Conservation (phyloP, 192 early-diverging fungal species). For the Cladochytrium replicatum region DNA sequence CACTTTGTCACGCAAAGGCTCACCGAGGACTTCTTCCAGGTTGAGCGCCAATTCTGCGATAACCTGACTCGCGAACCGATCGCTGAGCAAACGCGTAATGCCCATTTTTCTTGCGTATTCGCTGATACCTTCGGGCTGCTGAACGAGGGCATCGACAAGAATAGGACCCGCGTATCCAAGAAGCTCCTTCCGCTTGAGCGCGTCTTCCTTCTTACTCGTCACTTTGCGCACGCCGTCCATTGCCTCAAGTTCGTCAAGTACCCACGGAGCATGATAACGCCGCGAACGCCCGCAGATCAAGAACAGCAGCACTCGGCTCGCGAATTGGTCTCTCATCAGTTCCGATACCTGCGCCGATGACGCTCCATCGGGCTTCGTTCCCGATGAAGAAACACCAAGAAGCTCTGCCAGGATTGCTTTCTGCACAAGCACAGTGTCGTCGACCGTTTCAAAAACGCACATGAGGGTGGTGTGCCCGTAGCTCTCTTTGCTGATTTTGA, state of each 20-base stretch:
- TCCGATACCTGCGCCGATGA: constrained; percentile 21
- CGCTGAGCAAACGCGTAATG: constrained; percentile 52
- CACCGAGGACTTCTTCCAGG: constrained; percentile 16
- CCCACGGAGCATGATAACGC: constrained; percentile 61
- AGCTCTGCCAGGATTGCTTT: constrained; percentile 61
- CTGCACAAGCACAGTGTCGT: constrained; percentile 80
- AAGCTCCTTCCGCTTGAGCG: constrained; percentile 56
- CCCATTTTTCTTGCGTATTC: constrained; percentile 56
- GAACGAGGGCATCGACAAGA: constrained; percentile 47
- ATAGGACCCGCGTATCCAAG: constrained; percentile 44
- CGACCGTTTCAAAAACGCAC: constrained; percentile 73
- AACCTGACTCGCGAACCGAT: constrained; percentile 18
- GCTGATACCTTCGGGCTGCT: constrained; percentile 38
- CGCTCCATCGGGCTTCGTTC: constrained; percentile 14
- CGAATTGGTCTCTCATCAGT: constrained; percentile 64
- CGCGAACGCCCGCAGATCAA: constrained; percentile 67
- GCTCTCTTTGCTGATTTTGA: constrained; percentile 77
- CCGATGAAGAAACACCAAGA: constrained; percentile 24
- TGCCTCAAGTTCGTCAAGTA: constrained; percentile 54
- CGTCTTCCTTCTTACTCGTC: constrained; percentile 78
- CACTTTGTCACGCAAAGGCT: constrained; percentile 10
- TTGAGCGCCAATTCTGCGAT: neutral
- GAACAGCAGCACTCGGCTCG: constrained; percentile 69
- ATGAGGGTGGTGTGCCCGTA: constrained; percentile 81
- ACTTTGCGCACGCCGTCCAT: constrained; percentile 57